Evolutionary conservation across 1,139 yeast genomes (phyloP).

Genomic region (Blastobotrys aristatus): DNA sequence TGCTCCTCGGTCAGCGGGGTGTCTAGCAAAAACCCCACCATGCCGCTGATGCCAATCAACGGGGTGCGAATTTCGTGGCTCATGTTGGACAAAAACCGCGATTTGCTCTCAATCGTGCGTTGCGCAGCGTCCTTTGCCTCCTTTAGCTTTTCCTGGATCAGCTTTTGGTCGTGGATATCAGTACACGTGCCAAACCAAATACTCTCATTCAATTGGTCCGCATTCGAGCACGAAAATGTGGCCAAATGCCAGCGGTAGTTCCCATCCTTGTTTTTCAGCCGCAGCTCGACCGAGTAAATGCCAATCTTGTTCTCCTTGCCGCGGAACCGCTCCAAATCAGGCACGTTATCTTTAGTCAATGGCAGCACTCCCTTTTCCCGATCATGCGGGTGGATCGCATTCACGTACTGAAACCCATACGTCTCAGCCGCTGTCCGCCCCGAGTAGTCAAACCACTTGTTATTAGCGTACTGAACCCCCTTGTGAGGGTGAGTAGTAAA

Average conservation of each 20-base stretch:
- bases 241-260: conserved; percentile 34
- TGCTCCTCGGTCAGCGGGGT: conserved; percentile 76
- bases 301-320: conserved; percentile 20
- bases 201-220: conserved; percentile 17
- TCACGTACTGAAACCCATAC: conserved; percentile 31
- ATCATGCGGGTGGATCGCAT: conserved; percentile 31
- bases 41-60: conserved; percentile 85
- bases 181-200: conserved; percentile 36
- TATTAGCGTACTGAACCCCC: conserved; percentile 34
- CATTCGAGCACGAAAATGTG: conserved; percentile 28
- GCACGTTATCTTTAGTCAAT: conserved; percentile 12
- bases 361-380: conserved; percentile 29
- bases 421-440: conserved; percentile 31
- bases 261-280: conserved; percentile 26
- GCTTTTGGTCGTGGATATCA: conserved; percentile 34
- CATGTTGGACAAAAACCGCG: conserved; percentile 85
- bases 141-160: conserved; percentile 58
- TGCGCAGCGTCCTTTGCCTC: conserved; percentile 88
- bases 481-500: conserved; percentile 30
- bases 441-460: conserved; percentile 34
- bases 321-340: conserved; percentile 16
- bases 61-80: conserved; percentile 93
- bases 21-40: conserved; percentile 88
- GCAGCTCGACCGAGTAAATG: conserved; percentile 27
- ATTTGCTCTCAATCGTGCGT: conserved; percentile 85